phyloP scores from a whole-genome alignment of 129 eudicot genomes.

The Gnaphalium uliginosum region DNA sequence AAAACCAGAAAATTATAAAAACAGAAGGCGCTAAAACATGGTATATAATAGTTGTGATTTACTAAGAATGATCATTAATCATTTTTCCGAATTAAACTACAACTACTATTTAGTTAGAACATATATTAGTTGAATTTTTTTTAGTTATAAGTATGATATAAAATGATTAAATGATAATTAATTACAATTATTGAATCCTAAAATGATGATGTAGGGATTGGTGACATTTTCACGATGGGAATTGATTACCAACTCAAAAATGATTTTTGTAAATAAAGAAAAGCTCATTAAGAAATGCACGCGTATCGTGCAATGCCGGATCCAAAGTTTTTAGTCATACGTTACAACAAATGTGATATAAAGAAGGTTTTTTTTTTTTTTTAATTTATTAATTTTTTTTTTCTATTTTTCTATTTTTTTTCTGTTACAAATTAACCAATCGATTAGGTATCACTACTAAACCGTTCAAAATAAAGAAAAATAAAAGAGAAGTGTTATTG shows the following conservation, averaged over 20 bases:
- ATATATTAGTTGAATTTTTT: not conserved
- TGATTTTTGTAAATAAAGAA: not conserved
- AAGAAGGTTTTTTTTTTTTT: no score
- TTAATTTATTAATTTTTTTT: no score
- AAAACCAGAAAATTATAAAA: no score
- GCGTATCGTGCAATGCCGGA: not conserved
- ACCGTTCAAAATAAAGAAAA: no score
- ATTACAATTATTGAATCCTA: not conserved
- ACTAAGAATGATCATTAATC: not conserved
- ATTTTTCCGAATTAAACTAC: no score
- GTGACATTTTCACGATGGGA: constrained; percentile 34
- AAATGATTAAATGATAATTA: not conserved
- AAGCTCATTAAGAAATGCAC: not conserved
- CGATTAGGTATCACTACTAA: no score
- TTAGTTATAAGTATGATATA: not conserved
- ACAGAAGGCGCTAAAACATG: no score
- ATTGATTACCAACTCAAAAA: constrained; percentile 29
- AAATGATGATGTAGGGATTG: constrained; percentile 15
- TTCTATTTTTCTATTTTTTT: no score
- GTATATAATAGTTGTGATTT: not conserved
- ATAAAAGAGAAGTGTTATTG: no score
- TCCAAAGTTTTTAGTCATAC: no score
- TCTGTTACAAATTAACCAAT: no score
- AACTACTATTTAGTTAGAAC: not conserved
- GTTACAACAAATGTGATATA: no score